Evolutionary conservation across 2,329 filamentous ascomycete genomes (phyloP).

Genomic region (Plectosphaerella sp.): DNA sequence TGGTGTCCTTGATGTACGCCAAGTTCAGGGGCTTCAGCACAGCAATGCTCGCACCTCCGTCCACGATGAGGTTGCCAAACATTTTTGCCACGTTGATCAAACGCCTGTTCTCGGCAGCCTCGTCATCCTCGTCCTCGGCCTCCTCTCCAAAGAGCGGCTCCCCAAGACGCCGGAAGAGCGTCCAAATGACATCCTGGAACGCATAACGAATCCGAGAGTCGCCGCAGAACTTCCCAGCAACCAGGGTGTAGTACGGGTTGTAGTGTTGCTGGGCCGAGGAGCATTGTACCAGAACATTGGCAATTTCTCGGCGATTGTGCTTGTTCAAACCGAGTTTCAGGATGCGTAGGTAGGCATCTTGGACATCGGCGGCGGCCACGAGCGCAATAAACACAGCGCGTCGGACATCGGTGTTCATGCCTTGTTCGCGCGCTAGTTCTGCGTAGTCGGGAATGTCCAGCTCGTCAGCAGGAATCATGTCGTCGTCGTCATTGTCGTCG

Average conservation of each 20-base stretch:
- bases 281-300: conserved; percentile 83
- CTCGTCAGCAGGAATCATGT: conserved; percentile 24
- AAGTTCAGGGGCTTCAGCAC: conserved; percentile 71
- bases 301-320: conserved; percentile 80
- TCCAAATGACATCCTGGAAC: conserved; percentile 85
- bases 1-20: conserved; percentile 70
- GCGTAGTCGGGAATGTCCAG: conserved; percentile 60
- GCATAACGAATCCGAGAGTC: conserved; percentile 75
- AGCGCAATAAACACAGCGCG: conserved; percentile 91
- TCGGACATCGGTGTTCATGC: conserved; percentile 82
- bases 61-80: conserved; percentile 46
- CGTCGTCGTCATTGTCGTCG: conserved; percentile 22
- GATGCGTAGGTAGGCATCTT: conserved; percentile 77
- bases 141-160: conserved; percentile 68
- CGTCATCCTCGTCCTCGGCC: conserved; percentile 49
- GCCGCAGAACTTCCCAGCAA: conserved; percentile 72
- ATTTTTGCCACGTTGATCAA: conserved; percentile 50
- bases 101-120: conserved; percentile 43
- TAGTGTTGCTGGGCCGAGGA: conserved; percentile 77
- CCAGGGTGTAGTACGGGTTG: conserved; percentile 89
- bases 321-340: conserved; percentile 81
- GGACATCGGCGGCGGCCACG: conserved; percentile 77
- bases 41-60: conserved; percentile 39
- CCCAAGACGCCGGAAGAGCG: conserved; percentile 79
- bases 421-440: conserved; percentile 72